phyloP scores from a whole-genome alignment of 176 grass and related monocot species.

The Hsuehochloa calcarea region DNA sequence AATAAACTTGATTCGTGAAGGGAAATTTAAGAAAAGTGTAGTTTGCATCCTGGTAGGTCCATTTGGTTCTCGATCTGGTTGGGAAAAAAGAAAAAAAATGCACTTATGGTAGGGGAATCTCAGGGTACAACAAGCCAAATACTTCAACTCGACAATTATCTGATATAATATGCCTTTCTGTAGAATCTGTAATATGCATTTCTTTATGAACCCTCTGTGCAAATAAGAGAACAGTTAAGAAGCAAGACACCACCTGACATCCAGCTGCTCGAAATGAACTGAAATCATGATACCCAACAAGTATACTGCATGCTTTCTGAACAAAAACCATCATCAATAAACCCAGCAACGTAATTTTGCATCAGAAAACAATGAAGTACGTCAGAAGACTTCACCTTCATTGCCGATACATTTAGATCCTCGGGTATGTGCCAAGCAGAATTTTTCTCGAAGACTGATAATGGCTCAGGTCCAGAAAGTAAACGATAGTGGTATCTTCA shows the following conservation, averaged over 20 bases:
- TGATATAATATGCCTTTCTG: neutral
- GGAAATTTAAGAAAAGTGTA: constrained; percentile 1
- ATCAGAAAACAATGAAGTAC: constrained; percentile 26
- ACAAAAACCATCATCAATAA: constrained; percentile 33
- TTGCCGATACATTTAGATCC: constrained; percentile 68
- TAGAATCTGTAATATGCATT: constrained; percentile 11
- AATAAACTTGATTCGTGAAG: constrained; percentile 9
- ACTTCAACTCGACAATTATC: neutral
- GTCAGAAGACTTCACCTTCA: constrained; percentile 55
- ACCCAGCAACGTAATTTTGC: constrained; percentile 1
- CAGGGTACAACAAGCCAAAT: constrained; percentile 8
- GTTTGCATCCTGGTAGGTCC: neutral
- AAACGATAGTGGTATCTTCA: constrained; percentile 87
- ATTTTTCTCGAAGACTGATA: constrained; percentile 81
- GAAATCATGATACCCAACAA: constrained; percentile 91
- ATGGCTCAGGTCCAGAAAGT: constrained; percentile 71
- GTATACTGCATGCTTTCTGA: constrained; percentile 83
- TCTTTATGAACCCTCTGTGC: constrained; percentile 15
- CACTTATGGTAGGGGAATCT: neutral
- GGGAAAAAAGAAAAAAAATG: neutral
- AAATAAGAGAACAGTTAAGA: constrained; percentile 34
- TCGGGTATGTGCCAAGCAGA: constrained; percentile 78
- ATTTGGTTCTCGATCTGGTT: constrained; percentile 2
- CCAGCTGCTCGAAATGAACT: constrained; percentile 93
- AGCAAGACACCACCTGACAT: constrained; percentile 71